phyloP scores from a whole-genome alignment of 1,139 yeast genomes.

The Yamadazyma taylorii region DNA sequence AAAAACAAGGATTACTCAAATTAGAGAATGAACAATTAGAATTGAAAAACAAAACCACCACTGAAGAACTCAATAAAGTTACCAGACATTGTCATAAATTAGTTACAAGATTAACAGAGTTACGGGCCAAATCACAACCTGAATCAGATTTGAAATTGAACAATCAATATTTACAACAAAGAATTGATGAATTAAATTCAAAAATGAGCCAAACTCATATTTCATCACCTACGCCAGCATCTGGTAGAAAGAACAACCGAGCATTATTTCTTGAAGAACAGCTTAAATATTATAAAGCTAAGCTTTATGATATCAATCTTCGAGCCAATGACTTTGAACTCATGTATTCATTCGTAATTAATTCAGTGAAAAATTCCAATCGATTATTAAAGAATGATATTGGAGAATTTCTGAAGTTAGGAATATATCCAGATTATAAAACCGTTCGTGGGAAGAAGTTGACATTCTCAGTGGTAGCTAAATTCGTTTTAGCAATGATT shows the following conservation, averaged over 20 bases:
- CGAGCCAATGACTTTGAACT: slow-evolving; percentile 50
- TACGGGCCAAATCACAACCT: slow-evolving; percentile 7
- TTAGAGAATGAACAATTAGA: slow-evolving; percentile 25
- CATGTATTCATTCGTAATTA: slow-evolving; percentile 49
- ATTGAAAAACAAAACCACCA: slow-evolving; percentile 19
- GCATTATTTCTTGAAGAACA: slow-evolving; percentile 20
- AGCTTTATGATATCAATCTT: slow-evolving; percentile 35
- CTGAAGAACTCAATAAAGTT: slow-evolving; percentile 26
- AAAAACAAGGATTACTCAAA: slow-evolving; percentile 19
- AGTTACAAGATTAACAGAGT: slow-evolving; percentile 29
- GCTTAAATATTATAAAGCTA: slow-evolving; percentile 38
- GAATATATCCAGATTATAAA: slow-evolving; percentile 48
- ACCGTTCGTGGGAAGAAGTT: slow-evolving; percentile 14
- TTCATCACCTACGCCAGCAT: slow-evolving; percentile 7
- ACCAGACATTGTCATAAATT: slow-evolving; percentile 32
- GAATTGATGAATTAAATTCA: slow-evolving; percentile 13
- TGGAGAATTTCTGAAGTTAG: slow-evolving; percentile 43
- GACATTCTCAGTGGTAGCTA: slow-evolving; percentile 41
- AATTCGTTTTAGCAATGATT: slow-evolving; percentile 57
- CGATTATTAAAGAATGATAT: slow-evolving; percentile 40
- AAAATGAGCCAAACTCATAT: slow-evolving; percentile 10
- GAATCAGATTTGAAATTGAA: slow-evolving; percentile 6
- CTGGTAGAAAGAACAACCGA: slow-evolving; percentile 13
- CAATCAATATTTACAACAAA: slow-evolving; percentile 8
- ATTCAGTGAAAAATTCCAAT: slow-evolving; percentile 47